These are phyloP conservation scores for Aphanomyces cochlioides DNA, from an alignment of 352 stramenopile species.

Conservation along the genomic window DNA sequence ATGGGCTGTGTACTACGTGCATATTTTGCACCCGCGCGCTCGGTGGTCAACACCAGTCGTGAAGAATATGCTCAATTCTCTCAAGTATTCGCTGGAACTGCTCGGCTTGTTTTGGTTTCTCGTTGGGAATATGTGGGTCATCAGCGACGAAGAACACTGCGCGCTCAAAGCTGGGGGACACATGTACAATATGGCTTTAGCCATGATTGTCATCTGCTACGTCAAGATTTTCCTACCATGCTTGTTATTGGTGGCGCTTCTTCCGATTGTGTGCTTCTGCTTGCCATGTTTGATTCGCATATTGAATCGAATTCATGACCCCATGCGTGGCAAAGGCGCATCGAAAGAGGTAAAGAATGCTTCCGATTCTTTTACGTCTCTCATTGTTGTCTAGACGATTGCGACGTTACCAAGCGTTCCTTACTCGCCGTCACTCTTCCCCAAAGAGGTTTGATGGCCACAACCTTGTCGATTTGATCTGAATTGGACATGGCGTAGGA, in stretches of 20 bases:
- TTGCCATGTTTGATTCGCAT: constrained; percentile 90
- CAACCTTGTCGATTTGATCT: not conserved
- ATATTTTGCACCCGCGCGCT: not conserved
- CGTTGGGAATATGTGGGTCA: constrained; percentile 87
- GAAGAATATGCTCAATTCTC: constrained; percentile 25
- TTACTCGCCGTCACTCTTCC: constrained; percentile 20
- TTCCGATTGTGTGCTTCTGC: constrained; percentile 93
- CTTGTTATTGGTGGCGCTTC: constrained; percentile 80
- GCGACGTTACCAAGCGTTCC: constrained; percentile 14
- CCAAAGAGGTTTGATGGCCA: constrained; percentile 38
- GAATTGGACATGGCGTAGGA: constrained; percentile 46
- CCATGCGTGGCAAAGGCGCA: constrained; percentile 81
- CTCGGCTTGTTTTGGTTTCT: constrained; percentile 82
- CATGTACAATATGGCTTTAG: constrained; percentile 82
- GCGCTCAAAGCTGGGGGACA: constrained; percentile 53
- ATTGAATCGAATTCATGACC: constrained; percentile 85
- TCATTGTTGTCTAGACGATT: constrained; percentile 22
- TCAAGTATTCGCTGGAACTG: constrained; percentile 79
- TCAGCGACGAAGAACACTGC: constrained; percentile 75
- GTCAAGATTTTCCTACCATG: constrained; percentile 92
- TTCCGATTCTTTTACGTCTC: not conserved
- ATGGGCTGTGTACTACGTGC: constrained; percentile 62
- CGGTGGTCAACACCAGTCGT: not conserved
- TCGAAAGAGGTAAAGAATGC: constrained; percentile 50
- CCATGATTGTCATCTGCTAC: constrained; percentile 91